Base-by-base conservation (phyloP, 257 asterid species). In the Fraxinus americana region DNA sequence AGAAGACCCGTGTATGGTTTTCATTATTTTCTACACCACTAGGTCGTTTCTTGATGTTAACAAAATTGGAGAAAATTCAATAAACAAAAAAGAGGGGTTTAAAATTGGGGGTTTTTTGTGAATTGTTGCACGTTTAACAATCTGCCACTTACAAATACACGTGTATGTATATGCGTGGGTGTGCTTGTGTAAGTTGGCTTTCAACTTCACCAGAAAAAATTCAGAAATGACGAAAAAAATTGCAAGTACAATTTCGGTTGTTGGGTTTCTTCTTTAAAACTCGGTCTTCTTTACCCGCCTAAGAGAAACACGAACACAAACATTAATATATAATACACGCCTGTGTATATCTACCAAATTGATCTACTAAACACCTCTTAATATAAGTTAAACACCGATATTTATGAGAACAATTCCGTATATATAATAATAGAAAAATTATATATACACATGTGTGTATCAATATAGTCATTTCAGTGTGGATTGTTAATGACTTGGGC, bases 91-190 rank as follows among this genome's bases (percentile, higher is more conserved):
- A 29, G 73, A 65, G 57, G 77, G 83, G 85, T 83, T 80, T 76
- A 66, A 77, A 73, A 45, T 57, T 85, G 71, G 81, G 84, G 85
- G 85, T 73, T 82, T 43, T 68, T 79, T 71, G 59, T 13, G 25
- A 35, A 77, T 77, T 4, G 2, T 48, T 48, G 38, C 50, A 35
- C 19, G 10, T 69, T 25, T 19, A 69, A 43, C 23, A 69, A 69
- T 69, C 50, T 48, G 21, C 30, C 14, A 32, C 17, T 19, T 21
- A 69, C 19, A 43, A 39, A 19, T 14, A 34, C 25, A 35, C 50
- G 6, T 43, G 43, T 34, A 69, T 32, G 41, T 41, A 32, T 17
- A 16, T 16, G 50, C 25, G 50, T 43, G 52, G 17, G 52, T 12
- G 45, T 8, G 45, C 45, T 9, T 1, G 43, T 38, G 12, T 38